Percentiles rank a stretch among this genome's conserved stretches.
Conservation (phyloP, 257 asterid species). For the Nyctanthes arbortristis region DNA sequence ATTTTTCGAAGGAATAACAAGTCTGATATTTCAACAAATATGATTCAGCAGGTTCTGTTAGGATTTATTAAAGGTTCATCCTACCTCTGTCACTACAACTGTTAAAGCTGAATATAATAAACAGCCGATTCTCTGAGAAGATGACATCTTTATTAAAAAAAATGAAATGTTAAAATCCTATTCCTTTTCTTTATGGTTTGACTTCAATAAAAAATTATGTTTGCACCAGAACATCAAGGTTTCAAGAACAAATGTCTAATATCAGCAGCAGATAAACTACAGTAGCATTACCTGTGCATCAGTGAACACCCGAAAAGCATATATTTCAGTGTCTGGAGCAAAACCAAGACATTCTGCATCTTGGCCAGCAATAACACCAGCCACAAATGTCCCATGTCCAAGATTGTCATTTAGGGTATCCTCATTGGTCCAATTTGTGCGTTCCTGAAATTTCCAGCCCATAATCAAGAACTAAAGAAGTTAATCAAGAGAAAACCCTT, state of each 20-base stretch:
- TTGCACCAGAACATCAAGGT: background rate
- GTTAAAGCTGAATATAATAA: background rate
- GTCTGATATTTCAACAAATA: background rate
- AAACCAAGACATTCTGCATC: conserved; percentile 97
- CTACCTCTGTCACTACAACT: background rate
- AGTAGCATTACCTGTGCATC: conserved; percentile 93
- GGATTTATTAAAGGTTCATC: background rate
- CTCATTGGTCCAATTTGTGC: conserved; percentile 99
- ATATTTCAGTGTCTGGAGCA: conserved; percentile 96
- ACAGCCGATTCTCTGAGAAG: background rate
- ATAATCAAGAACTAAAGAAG: conserved; percentile 22
- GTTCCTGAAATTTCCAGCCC: conserved; percentile 57
- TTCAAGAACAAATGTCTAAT: background rate
- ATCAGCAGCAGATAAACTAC: conserved; percentile 20
- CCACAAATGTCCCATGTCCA: conserved; percentile 99
- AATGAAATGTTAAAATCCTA: background rate
- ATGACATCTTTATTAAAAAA: background rate
- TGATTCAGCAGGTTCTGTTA: background rate
- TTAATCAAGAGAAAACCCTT: conserved; percentile 3
- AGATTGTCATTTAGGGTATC: conserved; percentile 96
- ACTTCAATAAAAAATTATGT: conserved; percentile 13
- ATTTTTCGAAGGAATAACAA: background rate
- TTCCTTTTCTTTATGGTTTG: background rate
- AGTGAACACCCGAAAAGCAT: conserved; percentile 96
- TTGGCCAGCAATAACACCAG: conserved; percentile 97